These are phyloP conservation scores for Tylopilus sp. DNA, from an alignment of 1,284 basidiomycete genomes.

Conservation along the genomic window DNA sequence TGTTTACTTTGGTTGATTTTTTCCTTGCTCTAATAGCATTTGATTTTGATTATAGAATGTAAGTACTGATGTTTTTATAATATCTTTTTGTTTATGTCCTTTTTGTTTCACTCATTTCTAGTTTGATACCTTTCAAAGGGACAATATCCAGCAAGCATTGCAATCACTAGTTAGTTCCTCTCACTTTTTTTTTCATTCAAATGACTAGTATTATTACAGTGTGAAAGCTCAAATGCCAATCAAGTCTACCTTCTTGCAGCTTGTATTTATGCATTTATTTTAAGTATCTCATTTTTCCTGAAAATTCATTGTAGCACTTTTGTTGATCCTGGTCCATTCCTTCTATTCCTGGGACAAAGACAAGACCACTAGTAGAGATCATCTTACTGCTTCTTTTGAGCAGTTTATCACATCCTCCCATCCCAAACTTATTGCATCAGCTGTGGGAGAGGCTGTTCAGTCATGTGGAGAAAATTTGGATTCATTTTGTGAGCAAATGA, in stretches of 20 bases:
- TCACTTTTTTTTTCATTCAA: not conserved
- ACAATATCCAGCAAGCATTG: not conserved
- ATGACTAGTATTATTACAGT: not conserved
- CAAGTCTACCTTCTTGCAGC: not conserved
- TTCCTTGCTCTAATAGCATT: not conserved
- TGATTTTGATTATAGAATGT: not conserved
- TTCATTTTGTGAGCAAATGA: not conserved
- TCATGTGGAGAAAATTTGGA: not conserved
- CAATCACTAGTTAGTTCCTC: not conserved
- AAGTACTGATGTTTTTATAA: not conserved
- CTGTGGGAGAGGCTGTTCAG: not conserved
- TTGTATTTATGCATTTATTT: not conserved
- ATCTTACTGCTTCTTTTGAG: not conserved
- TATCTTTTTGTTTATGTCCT: too few relatives aligned
- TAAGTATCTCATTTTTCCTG: not conserved
- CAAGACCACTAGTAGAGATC: too few relatives aligned
- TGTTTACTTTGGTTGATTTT: not conserved
- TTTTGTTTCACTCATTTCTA: not conserved
- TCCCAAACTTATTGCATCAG: not conserved
- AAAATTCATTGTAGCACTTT: not conserved
- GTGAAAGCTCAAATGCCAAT: not conserved
- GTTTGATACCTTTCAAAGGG: not conserved
- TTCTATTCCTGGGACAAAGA: constrained; percentile 1
- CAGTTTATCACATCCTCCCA: not conserved
- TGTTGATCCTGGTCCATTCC: not conserved